phyloP scores from a whole-genome alignment of 106 monocot species.

The Allium cepa region DNA sequence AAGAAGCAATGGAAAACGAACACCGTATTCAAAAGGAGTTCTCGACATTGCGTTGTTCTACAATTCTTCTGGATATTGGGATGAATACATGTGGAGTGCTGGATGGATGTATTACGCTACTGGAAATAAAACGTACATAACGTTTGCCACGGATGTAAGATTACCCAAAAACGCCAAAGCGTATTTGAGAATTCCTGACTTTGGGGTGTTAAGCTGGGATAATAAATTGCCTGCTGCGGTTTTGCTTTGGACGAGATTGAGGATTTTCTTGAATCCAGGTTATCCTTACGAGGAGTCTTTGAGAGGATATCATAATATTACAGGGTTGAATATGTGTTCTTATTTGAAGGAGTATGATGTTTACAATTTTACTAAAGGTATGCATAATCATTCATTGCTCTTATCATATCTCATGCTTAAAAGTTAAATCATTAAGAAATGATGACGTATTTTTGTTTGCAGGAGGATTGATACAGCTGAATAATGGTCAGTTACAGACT shows the following conservation, averaged over 20 bases:
- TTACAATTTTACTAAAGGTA: constrained; percentile 46
- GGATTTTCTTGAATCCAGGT: constrained; percentile 58
- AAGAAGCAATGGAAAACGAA: constrained; percentile 1
- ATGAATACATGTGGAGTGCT: constrained; percentile 53
- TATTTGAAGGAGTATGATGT: constrained; percentile 24
- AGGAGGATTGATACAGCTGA: constrained; percentile 70
- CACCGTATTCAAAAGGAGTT: constrained; percentile 19
- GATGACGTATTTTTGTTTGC: background rate
- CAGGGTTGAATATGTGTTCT: constrained; percentile 39
- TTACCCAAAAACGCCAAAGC: constrained; percentile 35
- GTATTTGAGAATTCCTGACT: constrained; percentile 13
- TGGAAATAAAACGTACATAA: constrained; percentile 40
- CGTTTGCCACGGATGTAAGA: constrained; percentile 20
- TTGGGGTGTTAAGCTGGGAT: constrained; percentile 55
- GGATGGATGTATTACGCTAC: constrained; percentile 60
- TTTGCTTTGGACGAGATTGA: constrained; percentile 33
- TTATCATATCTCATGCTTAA: background rate
- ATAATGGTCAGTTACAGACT: constrained; percentile 48
- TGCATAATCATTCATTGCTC: background rate
- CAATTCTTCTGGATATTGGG: constrained; percentile 54
- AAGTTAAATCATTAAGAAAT: background rate
- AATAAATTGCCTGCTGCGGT: constrained; percentile 55
- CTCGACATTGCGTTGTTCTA: constrained; percentile 25
- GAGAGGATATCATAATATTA: constrained; percentile 30
- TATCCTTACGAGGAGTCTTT: constrained; percentile 54